These are phyloP conservation scores for Suillus subaureus DNA, from an alignment of 768 basidiomycete genomes.

Conservation along the genomic window DNA sequence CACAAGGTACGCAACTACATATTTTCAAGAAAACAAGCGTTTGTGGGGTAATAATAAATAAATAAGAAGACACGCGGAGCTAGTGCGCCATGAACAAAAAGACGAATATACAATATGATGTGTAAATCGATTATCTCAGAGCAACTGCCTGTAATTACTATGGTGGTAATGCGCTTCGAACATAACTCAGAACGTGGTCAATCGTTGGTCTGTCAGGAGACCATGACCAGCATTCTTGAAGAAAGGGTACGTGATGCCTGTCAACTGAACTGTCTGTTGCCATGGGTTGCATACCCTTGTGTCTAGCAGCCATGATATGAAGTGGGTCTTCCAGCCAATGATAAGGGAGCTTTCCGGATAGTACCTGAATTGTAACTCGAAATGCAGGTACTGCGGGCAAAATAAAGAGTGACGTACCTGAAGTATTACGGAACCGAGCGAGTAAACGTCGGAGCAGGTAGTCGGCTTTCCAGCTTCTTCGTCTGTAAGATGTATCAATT, in stretches of 20 bases:
- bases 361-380: conserved; percentile 6
- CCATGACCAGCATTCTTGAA: conserved; percentile 3
- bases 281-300: neutral
- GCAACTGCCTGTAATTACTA: neutral
- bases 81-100: neutral
- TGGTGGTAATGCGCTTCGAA: neutral
- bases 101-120: neutral
- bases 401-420: conserved; percentile 2
- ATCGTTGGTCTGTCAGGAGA: neutral
- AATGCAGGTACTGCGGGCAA: neutral
- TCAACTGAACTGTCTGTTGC: neutral
- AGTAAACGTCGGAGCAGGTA: conserved; percentile 10
- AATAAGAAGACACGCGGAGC: neutral
- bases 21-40: neutral
- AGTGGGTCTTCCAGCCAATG: conserved; percentile 5
- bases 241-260: neutral
- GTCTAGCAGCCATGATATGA: conserved; percentile 5
- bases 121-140: neutral
- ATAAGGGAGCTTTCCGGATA: conserved; percentile 14
- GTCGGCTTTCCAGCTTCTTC: conserved; percentile 5
- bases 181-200: neutral
- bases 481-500: conserved; percentile 1
- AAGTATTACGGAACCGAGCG: conserved; percentile 10
- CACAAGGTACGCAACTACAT: neutral
- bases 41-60: neutral